These are phyloP conservation scores for Cutaneotrichosporon daszewskae DNA, from an alignment of 1,284 basidiomycete species.

Conservation along the genomic window DNA sequence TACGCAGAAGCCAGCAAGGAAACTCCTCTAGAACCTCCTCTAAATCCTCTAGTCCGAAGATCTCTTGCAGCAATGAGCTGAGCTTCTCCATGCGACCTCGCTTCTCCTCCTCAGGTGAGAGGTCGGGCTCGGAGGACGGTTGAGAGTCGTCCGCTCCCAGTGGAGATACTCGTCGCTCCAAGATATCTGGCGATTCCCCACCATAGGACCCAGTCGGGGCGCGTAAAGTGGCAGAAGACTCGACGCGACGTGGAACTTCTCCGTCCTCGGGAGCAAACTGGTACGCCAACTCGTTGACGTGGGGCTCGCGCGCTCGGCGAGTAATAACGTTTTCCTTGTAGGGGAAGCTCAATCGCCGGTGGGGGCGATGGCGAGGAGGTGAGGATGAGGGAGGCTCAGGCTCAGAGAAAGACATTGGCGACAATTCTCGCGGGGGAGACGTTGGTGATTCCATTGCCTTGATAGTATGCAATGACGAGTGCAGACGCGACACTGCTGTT, in stretches of 20 bases:
- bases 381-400: background rate
- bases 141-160: too few relatives aligned
- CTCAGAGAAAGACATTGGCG: background rate
- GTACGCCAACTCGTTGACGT: slow-evolving; percentile 27
- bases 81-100: slow-evolving; percentile 57
- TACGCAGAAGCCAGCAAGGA: slow-evolving; percentile 80
- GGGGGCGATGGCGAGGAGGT: too few relatives aligned
- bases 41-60: slow-evolving; percentile 72
- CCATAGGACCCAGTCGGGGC: too few relatives aligned
- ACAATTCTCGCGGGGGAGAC: background rate
- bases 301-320: slow-evolving; percentile 30
- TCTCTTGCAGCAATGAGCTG: slow-evolving; percentile 74
- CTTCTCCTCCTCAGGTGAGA: too few relatives aligned
- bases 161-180: too few relatives aligned
- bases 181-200: too few relatives aligned
- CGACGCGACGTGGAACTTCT: background rate
- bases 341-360: slow-evolving; percentile 26
- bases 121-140: too few relatives aligned
- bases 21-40: slow-evolving; percentile 83
- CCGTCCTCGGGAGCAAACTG: slow-evolving; percentile 21
- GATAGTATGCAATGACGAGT: slow-evolving; percentile 42
- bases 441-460: slow-evolving; percentile 23
- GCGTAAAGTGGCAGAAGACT: background rate
- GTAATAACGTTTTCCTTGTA: slow-evolving; percentile 40
- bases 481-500: slow-evolving; percentile 22